Percentiles rank a stretch among this genome's conserved stretches.
Evolutionary conservation across 2,329 filamentous ascomycete species (phyloP).

Genomic region (Alternaria sp.): DNA sequence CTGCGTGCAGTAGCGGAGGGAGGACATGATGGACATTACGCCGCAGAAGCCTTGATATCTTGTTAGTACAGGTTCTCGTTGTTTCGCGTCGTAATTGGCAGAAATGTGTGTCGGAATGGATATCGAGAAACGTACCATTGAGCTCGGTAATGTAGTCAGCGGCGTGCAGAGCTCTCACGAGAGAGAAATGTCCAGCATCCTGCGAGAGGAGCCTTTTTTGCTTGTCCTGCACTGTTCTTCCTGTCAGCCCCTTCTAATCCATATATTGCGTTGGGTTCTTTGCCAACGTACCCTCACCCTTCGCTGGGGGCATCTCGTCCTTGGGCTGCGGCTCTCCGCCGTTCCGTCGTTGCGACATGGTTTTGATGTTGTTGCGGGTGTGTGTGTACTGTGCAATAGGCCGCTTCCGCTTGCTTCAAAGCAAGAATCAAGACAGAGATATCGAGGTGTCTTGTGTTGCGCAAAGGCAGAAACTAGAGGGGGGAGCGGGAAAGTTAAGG

Average conservation of each 20-base stretch:
- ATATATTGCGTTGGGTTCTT: neutral
- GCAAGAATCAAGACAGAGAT: neutral
- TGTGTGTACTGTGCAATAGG: slow-evolving; percentile 23
- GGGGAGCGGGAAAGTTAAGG: neutral
- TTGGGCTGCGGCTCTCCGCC: slow-evolving; percentile 44
- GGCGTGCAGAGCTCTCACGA: slow-evolving; percentile 70
- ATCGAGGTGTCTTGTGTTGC: neutral
- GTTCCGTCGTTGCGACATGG: slow-evolving; percentile 13
- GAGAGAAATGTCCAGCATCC: slow-evolving; percentile 73
- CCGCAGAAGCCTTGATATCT: slow-evolving; percentile 74
- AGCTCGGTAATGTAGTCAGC: slow-evolving; percentile 84
- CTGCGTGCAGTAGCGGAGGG: slow-evolving; percentile 88
- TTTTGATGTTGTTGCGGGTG: neutral
- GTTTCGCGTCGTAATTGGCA: neutral
- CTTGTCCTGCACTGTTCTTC: slow-evolving; percentile 68
- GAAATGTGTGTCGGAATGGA: neutral
- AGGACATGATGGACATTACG: slow-evolving; percentile 94
- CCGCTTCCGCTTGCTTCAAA: neutral
- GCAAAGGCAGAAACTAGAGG: neutral
- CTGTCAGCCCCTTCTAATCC: slow-evolving; percentile 7
- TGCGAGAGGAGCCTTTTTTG: slow-evolving; percentile 75
- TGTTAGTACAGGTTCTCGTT: neutral
- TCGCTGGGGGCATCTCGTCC: slow-evolving; percentile 43
- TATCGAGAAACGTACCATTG: slow-evolving; percentile 60
- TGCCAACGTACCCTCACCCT: slow-evolving; percentile 52